These are phyloP conservation scores for Barnettozyma siamensis DNA, from an alignment of 805 yeast genomes.

Conservation along the genomic window DNA sequence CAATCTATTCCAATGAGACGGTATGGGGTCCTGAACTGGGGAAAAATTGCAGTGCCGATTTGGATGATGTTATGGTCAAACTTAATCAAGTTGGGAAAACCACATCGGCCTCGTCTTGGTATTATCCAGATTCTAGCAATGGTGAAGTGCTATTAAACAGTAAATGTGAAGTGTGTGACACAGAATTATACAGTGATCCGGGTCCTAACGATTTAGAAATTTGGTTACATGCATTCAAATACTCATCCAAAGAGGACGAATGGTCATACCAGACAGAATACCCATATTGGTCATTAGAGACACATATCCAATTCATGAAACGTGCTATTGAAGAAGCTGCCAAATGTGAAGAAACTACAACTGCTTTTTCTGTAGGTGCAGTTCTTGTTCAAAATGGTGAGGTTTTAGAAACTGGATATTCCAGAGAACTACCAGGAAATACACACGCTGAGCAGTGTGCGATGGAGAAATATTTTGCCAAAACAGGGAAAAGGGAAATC, in stretches of 20 bases:
- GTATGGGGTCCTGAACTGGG: slow-evolving; percentile 84
- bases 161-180: slow-evolving; percentile 59
- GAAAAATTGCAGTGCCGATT: slow-evolving; percentile 41
- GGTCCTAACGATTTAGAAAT: slow-evolving; percentile 80
- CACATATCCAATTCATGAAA: slow-evolving; percentile 59
- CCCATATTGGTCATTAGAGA: slow-evolving; percentile 44
- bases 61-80: slow-evolving; percentile 38
- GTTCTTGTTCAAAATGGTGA: slow-evolving; percentile 59
- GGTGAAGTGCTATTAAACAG: slow-evolving; percentile 66
- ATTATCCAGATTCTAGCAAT: slow-evolving; percentile 36
- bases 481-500: slow-evolving; percentile 31
- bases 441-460: slow-evolving; percentile 99
- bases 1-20: slow-evolving; percentile 69
- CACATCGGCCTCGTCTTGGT: slow-evolving; percentile 62
- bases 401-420: slow-evolving; percentile 75
- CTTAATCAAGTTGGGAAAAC: slow-evolving; percentile 70
- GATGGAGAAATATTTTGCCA: slow-evolving; percentile 57
- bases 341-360: slow-evolving; percentile 73
- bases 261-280: slow-evolving; percentile 24
- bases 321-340: slow-evolving; percentile 72
- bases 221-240: slow-evolving; percentile 88
- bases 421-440: slow-evolving; percentile 89
- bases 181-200: slow-evolving; percentile 79
- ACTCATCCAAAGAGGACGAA: slow-evolving; percentile 44
- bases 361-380: slow-evolving; percentile 95